Conservation (phyloP, 495 filamentous ascomycete species). For the Podospora fimiseda region DNA sequence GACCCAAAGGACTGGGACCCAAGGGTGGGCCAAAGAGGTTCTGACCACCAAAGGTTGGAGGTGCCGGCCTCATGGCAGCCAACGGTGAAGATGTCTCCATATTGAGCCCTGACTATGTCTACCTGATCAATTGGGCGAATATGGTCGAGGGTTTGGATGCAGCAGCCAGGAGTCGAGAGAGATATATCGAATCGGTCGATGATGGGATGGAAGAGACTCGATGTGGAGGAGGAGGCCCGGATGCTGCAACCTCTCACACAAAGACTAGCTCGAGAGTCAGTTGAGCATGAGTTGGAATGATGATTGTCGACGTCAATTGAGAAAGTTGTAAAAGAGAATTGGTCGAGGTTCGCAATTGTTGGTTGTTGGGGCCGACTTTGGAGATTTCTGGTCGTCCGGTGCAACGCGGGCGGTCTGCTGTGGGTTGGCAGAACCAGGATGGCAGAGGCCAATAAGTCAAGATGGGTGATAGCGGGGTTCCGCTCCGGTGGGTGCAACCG, state of each 20-base stretch:
- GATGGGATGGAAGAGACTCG: not conserved
- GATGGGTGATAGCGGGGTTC: constrained; percentile 23
- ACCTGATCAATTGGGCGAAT: not conserved
- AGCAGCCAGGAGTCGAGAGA: not conserved
- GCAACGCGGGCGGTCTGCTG: constrained; percentile 33
- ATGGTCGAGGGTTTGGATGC: not conserved
- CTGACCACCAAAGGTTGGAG: constrained; percentile 44
- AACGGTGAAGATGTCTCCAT: constrained; percentile 95
- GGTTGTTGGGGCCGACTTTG: constrained; percentile 20
- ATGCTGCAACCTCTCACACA: not conserved
- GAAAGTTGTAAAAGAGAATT: constrained; percentile 6
- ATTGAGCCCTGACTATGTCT: constrained; percentile 1
- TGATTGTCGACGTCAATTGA: not conserved
- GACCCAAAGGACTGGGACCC: constrained; percentile 51
- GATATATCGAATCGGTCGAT: constrained; percentile 1
- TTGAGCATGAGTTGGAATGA: not conserved
- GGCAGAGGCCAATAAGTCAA: constrained; percentile 9
- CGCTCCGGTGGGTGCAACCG: constrained; percentile 13
- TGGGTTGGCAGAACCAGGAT: constrained; percentile 20
- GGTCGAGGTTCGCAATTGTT: constrained; percentile 6
- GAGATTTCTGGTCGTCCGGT: constrained; percentile 31
- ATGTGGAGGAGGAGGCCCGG: not conserved
- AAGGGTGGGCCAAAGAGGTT: constrained; percentile 40
- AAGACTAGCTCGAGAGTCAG: not conserved
- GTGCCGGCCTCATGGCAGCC: constrained; percentile 84